A percentile compares a stretch with the other conserved stretches of the same genome.
Conservation (phyloP, 495 filamentous ascomycete species). For the Penicillium coffeae region DNA sequence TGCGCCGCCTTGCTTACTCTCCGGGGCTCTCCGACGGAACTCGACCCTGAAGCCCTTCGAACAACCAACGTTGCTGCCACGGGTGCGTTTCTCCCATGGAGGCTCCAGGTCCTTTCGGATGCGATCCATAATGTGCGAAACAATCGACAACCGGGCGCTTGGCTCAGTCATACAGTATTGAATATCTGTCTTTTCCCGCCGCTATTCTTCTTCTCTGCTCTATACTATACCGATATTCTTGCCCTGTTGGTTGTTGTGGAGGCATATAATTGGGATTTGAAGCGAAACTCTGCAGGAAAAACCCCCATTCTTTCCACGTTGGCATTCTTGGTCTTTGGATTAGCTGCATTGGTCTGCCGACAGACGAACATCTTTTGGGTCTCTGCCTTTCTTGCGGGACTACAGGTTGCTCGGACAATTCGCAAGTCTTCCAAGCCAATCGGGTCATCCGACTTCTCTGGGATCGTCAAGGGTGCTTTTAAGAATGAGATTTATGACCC, state of each 20-base stretch:
- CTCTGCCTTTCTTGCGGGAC: conserved; percentile 74
- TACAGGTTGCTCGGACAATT: conserved; percentile 56
- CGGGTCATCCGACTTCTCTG: conserved; percentile 16
- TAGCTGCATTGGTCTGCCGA: conserved; percentile 66
- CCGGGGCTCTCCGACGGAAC: conserved; percentile 37
- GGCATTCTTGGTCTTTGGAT: conserved; percentile 50
- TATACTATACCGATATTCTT: conserved; percentile 90
- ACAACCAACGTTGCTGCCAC: conserved; percentile 38
- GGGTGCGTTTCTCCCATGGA: conserved; percentile 38
- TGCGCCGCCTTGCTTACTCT: conserved; percentile 32
- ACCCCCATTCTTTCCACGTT: conserved; percentile 18
- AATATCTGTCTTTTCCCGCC: conserved; percentile 87
- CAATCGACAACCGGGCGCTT: conserved; percentile 33
- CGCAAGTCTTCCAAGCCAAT: conserved; percentile 25
- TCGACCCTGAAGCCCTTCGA: conserved; percentile 36
- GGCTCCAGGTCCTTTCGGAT: conserved; percentile 40
- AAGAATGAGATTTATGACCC: conserved; percentile 64
- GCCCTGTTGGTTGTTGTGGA: conserved; percentile 58
- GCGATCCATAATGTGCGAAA: conserved; percentile 35
- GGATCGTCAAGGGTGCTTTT: conserved; percentile 31
- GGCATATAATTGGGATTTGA: conserved; percentile 61
- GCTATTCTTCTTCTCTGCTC: conserved; percentile 88
- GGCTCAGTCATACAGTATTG: conserved; percentile 59
- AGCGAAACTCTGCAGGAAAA: conserved; percentile 17
- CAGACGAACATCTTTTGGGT: conserved; percentile 99